Conservation (phyloP, 257 asterid species). For the Ligustrum vulgare region DNA sequence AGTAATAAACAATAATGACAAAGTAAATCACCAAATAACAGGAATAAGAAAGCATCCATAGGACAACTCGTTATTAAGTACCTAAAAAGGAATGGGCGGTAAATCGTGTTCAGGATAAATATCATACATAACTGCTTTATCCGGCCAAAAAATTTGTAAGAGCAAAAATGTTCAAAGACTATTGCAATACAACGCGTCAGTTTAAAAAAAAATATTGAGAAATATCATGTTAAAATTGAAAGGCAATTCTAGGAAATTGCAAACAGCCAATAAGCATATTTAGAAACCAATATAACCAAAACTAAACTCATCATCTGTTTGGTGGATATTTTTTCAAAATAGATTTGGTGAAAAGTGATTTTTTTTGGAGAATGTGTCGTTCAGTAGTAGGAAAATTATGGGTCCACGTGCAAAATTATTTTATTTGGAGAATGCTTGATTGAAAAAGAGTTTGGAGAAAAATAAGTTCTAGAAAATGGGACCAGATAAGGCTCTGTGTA, state of each 20-base stretch:
- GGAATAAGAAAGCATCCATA: not conserved
- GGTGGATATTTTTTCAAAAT: no score
- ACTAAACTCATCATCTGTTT: no score
- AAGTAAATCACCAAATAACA: not conserved
- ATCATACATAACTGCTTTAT: no score
- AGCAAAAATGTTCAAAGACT: not conserved
- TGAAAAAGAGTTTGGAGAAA: no score
- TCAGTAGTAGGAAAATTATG: no score
- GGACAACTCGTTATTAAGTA: not conserved
- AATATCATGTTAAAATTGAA: not conserved
- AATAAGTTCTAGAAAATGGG: no score
- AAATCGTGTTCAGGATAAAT: not conserved
- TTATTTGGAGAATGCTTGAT: no score
- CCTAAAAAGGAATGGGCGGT: not conserved
- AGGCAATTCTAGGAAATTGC: not conserved
- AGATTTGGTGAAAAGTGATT: no score
- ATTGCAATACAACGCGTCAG: not conserved
- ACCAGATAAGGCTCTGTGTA: not conserved
- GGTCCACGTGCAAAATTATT: no score
- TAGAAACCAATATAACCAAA: not conserved
- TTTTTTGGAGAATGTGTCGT: no score
- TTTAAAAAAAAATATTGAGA: not conserved
- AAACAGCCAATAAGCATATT: not conserved
- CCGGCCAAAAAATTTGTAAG: not conserved
- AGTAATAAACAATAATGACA: not conserved